Conservation (phyloP, 805 yeast genomes). For the Pichia kluyveri region DNA sequence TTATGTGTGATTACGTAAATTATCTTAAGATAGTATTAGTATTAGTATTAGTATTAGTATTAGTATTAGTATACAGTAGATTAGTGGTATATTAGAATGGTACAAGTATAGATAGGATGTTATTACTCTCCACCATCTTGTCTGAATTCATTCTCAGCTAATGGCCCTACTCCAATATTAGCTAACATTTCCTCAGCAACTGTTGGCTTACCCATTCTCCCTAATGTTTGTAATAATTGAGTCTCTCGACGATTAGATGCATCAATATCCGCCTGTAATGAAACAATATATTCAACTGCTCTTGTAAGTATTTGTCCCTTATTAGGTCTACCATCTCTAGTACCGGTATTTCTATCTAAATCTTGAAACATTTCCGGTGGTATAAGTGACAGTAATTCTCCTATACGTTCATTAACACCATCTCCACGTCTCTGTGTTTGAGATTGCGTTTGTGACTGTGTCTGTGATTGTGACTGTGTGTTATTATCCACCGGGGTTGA, state of each 20-base stretch:
- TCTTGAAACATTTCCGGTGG: slow-evolving; percentile 33
- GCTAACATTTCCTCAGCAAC: slow-evolving; percentile 74
- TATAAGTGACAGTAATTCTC: slow-evolving; percentile 31
- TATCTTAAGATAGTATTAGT: no score
- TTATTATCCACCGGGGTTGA: no score
- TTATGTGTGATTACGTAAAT: no score
- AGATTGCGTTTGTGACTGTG: neutral
- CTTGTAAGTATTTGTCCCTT: slow-evolving; percentile 75
- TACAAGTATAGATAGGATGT: no score
- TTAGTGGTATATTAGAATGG: no score
- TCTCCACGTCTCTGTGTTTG: slow-evolving; percentile 39
- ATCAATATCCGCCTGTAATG: slow-evolving; percentile 65
- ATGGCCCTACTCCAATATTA: slow-evolving; percentile 75
- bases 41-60: no score
- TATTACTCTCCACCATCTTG: no score
- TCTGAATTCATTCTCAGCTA: slow-evolving; percentile 32
- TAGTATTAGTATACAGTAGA: no score
- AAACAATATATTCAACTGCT: slow-evolving; percentile 63
- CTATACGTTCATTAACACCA: slow-evolving; percentile 49
- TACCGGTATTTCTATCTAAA: slow-evolving; percentile 47
- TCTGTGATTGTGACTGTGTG: no score
- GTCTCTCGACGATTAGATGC: slow-evolving; percentile 72
- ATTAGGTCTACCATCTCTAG: slow-evolving; percentile 78
- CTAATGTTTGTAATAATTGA: slow-evolving; percentile 32
- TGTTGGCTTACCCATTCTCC: slow-evolving; percentile 26